Evolutionary conservation across 352 stramenopile species (phyloP).

Genomic region (Phytopythium oedochilum): DNA sequence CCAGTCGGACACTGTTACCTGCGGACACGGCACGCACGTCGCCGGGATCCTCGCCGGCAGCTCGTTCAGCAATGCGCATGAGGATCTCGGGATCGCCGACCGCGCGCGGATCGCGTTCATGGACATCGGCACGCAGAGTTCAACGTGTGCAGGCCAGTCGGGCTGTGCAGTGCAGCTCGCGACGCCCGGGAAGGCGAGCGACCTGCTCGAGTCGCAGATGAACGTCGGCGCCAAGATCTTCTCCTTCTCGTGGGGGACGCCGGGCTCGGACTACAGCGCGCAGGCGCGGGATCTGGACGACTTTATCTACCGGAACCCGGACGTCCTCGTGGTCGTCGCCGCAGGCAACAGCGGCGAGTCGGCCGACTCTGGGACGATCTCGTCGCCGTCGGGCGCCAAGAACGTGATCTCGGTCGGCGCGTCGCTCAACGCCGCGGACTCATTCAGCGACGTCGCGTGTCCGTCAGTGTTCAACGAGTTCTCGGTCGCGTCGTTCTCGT

Average conservation of each 20-base stretch:
- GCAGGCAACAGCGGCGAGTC: slow-evolving; percentile 88
- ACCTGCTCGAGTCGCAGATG: slow-evolving; percentile 68
- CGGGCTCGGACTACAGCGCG: slow-evolving; percentile 68
- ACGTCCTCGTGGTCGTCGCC: slow-evolving; percentile 82
- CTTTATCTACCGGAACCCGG: slow-evolving; percentile 83
- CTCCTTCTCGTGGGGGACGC: slow-evolving; percentile 82
- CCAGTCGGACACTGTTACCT: slow-evolving; percentile 59
- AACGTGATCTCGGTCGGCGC: slow-evolving; percentile 83
- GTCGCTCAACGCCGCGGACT: slow-evolving; percentile 57
- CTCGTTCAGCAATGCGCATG: slow-evolving; percentile 52
- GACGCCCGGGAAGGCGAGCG: slow-evolving; percentile 54
- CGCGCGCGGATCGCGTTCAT: slow-evolving; percentile 88
- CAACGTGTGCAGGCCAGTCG: slow-evolving; percentile 34
- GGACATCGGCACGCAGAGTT: slow-evolving; percentile 74
- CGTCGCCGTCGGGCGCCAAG: slow-evolving; percentile 76
- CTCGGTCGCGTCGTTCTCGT: slow-evolving; percentile 83
- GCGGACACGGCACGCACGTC: slow-evolving; percentile 88
- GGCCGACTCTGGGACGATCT: slow-evolving; percentile 59
- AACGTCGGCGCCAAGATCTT: slow-evolving; percentile 70
- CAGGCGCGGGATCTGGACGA: slow-evolving; percentile 74
- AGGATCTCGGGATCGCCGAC: slow-evolving; percentile 66
- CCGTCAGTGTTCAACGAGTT: slow-evolving; percentile 60
- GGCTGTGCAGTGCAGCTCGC: slow-evolving; percentile 52
- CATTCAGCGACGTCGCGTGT: slow-evolving; percentile 46
- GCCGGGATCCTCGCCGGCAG: slow-evolving; percentile 73